phyloP scores from a whole-genome alignment of 768 basidiomycete species.

The Filobasidium floriforme region DNA sequence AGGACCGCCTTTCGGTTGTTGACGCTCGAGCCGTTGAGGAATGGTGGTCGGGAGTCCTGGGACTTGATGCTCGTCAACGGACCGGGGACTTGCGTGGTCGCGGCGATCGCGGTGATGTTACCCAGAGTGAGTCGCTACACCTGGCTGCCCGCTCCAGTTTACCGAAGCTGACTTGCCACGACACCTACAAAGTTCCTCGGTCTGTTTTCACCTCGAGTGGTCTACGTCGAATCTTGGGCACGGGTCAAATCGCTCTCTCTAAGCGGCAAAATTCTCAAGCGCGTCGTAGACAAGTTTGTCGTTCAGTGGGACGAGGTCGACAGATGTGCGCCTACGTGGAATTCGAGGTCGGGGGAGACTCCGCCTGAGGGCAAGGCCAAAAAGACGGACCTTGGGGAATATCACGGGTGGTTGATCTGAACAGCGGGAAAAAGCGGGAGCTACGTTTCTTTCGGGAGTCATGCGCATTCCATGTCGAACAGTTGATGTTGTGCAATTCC shows the following conservation, averaged over 20 bases:
- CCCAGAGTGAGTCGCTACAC: constrained; percentile 55
- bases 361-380: not conserved
- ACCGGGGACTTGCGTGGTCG: constrained; percentile 81
- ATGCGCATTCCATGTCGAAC: not conserved
- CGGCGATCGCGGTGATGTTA: constrained; percentile 63
- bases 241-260: constrained; percentile 72
- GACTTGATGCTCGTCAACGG: constrained; percentile 86
- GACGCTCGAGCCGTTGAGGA: constrained; percentile 52
- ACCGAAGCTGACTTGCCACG: not conserved
- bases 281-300: constrained; percentile 82
- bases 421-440: not conserved
- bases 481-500: not conserved
- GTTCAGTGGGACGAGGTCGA: constrained; percentile 63
- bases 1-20: constrained; percentile 57
- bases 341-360: not conserved
- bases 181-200: constrained; percentile 58
- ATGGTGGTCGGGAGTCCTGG: constrained; percentile 42
- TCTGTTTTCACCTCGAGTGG: constrained; percentile 59
- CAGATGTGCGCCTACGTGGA: not conserved
- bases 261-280: constrained; percentile 70
- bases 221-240: constrained; percentile 93
- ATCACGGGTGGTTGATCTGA: constrained; percentile 19
- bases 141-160: not conserved
- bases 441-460: too few relatives aligned
- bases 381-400: not conserved